Percentiles rank a stretch among this genome's conserved stretches.
phyloP scores from a whole-genome alignment of 129 eudicot genomes.

The Erigeron canadensis region DNA sequence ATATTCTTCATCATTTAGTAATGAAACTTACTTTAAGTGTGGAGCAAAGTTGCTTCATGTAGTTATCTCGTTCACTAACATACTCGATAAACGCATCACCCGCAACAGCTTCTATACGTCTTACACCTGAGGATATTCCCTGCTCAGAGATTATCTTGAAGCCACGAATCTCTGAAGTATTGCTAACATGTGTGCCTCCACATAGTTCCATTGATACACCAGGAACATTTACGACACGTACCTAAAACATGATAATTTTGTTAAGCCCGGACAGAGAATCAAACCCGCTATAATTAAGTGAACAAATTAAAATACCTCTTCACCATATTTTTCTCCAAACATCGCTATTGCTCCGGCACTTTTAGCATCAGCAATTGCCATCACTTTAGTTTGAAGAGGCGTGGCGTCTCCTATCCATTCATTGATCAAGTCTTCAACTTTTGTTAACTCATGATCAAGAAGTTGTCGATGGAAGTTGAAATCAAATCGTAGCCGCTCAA shows the following conservation, averaged over 20 bases:
- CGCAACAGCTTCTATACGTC: constrained; percentile 99
- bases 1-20: not conserved
- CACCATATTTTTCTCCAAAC: constrained; percentile 99
- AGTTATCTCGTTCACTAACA: constrained; percentile 70
- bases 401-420: constrained; percentile 85
- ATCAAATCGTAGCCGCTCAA: constrained; percentile 97
- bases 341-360: constrained; percentile 93
- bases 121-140: constrained; percentile 88
- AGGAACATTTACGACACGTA: constrained; percentile 98
- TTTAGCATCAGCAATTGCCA: constrained; percentile 81
- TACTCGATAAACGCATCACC: constrained; percentile 97
- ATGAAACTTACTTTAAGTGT: constrained; percentile 69
- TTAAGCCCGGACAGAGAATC: not conserved
- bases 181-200: constrained; percentile 95
- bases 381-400: constrained; percentile 72
- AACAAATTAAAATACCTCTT: constrained; percentile 51
- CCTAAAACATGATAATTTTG: constrained; percentile 43
- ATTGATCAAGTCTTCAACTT: constrained; percentile 75
- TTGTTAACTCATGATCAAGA: constrained; percentile 64
- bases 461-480: constrained; percentile 87
- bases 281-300: not conserved
- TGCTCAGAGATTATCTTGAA: constrained; percentile 92
- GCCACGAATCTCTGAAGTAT: constrained; percentile 89
- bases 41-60: constrained; percentile 94
- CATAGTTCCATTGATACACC: constrained; percentile 98